phyloP scores from a whole-genome alignment of 176 grass and related monocot genomes.

The Panicum miliaceum region DNA sequence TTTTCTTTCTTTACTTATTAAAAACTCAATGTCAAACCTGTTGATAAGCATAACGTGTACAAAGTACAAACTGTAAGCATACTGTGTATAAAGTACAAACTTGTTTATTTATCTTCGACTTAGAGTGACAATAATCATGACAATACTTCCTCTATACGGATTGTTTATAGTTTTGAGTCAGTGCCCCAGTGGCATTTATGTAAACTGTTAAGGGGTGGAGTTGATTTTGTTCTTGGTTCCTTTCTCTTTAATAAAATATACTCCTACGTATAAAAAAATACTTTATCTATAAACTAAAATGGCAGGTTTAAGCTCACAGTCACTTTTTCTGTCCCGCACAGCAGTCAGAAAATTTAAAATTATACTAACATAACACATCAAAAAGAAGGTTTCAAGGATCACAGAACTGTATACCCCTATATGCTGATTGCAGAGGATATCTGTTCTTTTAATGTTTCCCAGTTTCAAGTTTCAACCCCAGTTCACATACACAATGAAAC shows the following conservation, averaged over 20 bases:
- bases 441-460: background rate
- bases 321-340: background rate
- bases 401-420: background rate
- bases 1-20: background rate
- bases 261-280: background rate
- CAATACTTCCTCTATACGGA: background rate
- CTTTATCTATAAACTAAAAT: background rate
- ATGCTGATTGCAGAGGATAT: no score
- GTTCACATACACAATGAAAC: conserved; percentile 8
- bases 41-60: background rate
- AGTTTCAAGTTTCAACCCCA: background rate
- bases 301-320: background rate
- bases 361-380: background rate
- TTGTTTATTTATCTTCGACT: background rate
- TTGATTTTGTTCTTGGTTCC: background rate
- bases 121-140: background rate
- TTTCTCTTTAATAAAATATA: background rate
- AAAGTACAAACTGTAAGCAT: background rate
- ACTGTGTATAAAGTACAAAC: no score
- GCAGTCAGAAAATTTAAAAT: background rate
- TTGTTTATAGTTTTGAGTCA: background rate
- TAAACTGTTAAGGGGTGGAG: background rate
- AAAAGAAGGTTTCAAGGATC: background rate
- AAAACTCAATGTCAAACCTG: background rate
- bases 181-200: background rate